These are phyloP conservation scores for Asterionellopsis glacialis DNA, from an alignment of 108 stramenopile genomes.

Conservation along the genomic window DNA sequence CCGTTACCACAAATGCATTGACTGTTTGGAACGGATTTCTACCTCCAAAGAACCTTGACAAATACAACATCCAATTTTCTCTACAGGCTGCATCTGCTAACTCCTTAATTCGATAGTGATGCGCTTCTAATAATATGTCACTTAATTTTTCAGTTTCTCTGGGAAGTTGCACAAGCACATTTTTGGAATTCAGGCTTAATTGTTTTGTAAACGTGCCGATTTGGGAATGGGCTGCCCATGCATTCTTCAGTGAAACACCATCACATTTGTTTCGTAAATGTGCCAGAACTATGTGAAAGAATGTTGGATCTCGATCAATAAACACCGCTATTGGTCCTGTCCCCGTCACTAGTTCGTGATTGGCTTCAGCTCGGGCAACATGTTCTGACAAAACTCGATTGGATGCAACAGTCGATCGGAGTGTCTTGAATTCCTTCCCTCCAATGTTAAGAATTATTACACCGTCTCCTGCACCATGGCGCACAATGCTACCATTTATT, in stretches of 20 bases:
- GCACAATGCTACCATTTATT: conserved; percentile 4
- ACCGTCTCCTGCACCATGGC: conserved; percentile 44
- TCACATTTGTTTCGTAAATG: conserved; percentile 51
- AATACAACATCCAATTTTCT: conserved; percentile 9
- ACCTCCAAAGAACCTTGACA: conserved; percentile 21
- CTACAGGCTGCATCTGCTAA: conserved; percentile 25
- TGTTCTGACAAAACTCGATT: conserved; percentile 39
- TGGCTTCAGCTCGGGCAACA: conserved; percentile 48
- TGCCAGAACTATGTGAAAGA: conserved; percentile 43
- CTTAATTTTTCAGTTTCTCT: conserved; percentile 24
- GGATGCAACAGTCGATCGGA: conserved; percentile 45
- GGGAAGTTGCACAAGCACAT: conserved; percentile 34
- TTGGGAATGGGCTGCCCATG: no score
- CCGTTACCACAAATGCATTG: conserved; percentile 6
- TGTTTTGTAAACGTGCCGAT: conserved; percentile 1
- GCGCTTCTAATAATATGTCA: conserved; percentile 49
- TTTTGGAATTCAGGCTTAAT: neutral
- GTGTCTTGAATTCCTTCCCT: conserved; percentile 49
- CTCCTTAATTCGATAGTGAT: conserved; percentile 46
- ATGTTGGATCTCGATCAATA: conserved; percentile 56
- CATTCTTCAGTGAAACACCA: conserved; percentile 6
- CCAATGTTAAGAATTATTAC: conserved; percentile 55
- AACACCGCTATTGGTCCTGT: conserved; percentile 25
- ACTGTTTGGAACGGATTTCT: conserved; percentile 24
- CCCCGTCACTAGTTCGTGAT: conserved; percentile 22